Conservation (phyloP, 2,329 filamentous ascomycete species). For the Periconia sp. region DNA sequence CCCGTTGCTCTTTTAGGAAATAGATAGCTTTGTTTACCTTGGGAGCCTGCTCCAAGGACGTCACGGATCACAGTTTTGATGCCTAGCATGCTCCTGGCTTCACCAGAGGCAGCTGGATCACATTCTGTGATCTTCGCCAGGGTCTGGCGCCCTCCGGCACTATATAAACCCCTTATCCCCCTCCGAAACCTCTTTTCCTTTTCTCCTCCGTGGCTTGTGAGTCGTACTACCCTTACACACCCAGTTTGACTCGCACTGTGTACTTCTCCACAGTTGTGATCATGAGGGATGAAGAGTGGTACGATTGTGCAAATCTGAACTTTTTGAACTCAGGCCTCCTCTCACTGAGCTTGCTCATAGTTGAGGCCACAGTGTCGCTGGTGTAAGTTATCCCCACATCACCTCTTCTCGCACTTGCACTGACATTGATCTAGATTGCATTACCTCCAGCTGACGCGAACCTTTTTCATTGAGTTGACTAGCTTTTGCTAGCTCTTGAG, state of each 20-base stretch:
- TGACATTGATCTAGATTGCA: slow-evolving; percentile 13
- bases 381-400: slow-evolving; percentile 2
- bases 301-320: too few species aligned
- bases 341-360: slow-evolving; percentile 21
- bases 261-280: too few species aligned
- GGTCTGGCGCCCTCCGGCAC: too few species aligned
- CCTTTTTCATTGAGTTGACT: slow-evolving; percentile 29
- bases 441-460: slow-evolving; percentile 18
- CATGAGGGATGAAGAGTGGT: too few species aligned
- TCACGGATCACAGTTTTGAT: too few species aligned
- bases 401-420: neutral
- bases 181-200: neutral
- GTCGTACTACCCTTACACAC: too few species aligned
- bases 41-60: too few species aligned
- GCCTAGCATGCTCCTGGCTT: too few species aligned
- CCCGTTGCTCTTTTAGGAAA: neutral
- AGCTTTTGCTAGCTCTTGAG: slow-evolving; percentile 24
- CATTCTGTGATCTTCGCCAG: too few species aligned
- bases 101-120: too few species aligned
- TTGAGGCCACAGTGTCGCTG: slow-evolving; percentile 19
- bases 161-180: neutral
- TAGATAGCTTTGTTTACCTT: neutral
- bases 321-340: slow-evolving; percentile 16
- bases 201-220: neutral
- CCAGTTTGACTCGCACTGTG: neutral